Percentiles rank a stretch among this genome's conserved stretches.
Conservation (phyloP, 805 yeast genomes). For the Metschnikowia koreensis region DNA sequence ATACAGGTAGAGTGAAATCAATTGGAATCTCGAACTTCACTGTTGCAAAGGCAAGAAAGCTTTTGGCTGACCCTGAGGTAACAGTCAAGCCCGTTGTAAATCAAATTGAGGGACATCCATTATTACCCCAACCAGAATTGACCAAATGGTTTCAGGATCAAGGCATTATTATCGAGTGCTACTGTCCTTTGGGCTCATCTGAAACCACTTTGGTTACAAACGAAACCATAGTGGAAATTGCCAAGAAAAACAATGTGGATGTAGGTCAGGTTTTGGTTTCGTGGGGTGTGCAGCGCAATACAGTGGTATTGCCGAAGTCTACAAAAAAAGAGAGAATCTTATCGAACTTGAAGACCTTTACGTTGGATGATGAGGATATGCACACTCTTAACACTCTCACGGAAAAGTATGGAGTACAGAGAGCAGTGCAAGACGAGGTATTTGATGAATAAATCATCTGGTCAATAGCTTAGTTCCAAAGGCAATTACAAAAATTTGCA, state of each 20-base stretch:
- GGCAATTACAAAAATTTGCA: no score
- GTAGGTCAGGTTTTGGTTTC: conserved; percentile 20
- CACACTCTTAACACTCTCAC: conserved; percentile 31
- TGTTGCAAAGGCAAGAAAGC: conserved; percentile 11
- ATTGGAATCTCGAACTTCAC: conserved; percentile 22
- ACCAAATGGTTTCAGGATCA: conserved; percentile 14
- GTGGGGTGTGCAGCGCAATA: conserved; percentile 21
- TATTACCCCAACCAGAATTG: conserved; percentile 19
- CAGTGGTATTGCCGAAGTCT: conserved; percentile 22
- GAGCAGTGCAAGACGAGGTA: conserved; percentile 28
- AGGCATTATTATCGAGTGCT: conserved; percentile 17
- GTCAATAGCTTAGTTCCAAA: no score
- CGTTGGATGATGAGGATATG: conserved; percentile 36
- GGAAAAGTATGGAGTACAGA: conserved; percentile 30
- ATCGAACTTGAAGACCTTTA: conserved; percentile 37
- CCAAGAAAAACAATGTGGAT: conserved; percentile 17
- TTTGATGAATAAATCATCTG: conserved; percentile 11
- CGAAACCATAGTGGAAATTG: conserved; percentile 14
- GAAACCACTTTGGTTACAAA: conserved; percentile 15
- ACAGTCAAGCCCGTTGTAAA: conserved; percentile 20
- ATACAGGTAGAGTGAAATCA: conserved; percentile 19
- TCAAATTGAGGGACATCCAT: conserved; percentile 22
- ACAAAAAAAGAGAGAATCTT: conserved; percentile 32
- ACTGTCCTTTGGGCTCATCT: conserved; percentile 20
- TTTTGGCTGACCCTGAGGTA: conserved; percentile 19